These are phyloP conservation scores for Rhodotorula toruloides DNA, from an alignment of 768 basidiomycete genomes.

Conservation along the genomic window DNA sequence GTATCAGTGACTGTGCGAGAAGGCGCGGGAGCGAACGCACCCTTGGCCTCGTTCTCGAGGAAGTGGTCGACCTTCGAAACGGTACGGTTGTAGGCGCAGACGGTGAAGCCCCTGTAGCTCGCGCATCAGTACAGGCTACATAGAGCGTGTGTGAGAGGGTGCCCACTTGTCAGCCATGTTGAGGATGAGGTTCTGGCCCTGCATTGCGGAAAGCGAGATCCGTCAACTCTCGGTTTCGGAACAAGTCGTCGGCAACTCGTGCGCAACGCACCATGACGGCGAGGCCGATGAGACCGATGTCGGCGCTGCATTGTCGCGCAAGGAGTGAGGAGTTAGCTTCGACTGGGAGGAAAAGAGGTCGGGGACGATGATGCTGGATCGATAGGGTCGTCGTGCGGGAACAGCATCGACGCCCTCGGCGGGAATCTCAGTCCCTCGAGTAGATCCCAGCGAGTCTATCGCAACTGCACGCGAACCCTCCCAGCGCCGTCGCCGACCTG, in stretches of 20 bases:
- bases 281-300: conserved; percentile 41
- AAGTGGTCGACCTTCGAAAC: conserved; percentile 92
- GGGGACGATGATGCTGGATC: not conserved
- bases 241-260: not conserved
- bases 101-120: conserved; percentile 64
- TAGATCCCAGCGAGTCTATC: too few species aligned
- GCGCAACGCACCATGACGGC: conserved; percentile 35
- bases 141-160: too few species aligned
- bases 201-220: not conserved
- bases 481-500: too few species aligned
- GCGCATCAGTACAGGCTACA: not conserved
- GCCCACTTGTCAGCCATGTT: conserved; percentile 72
- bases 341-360: not conserved
- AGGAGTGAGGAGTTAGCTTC: not conserved
- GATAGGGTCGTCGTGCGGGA: too few species aligned
- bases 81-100: conserved; percentile 95
- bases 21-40: conserved; percentile 49
- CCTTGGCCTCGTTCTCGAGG: conserved; percentile 95
- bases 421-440: too few species aligned
- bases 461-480: too few species aligned
- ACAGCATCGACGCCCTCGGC: too few species aligned
- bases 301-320: not conserved
- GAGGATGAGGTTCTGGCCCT: conserved; percentile 44
- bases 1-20: not conserved
- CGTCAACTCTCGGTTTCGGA: not conserved